Evolutionary conservation across 106 monocot species (phyloP), one percentile per base, ranked within the genome.

Genomic region (Allium cepa): DNA sequence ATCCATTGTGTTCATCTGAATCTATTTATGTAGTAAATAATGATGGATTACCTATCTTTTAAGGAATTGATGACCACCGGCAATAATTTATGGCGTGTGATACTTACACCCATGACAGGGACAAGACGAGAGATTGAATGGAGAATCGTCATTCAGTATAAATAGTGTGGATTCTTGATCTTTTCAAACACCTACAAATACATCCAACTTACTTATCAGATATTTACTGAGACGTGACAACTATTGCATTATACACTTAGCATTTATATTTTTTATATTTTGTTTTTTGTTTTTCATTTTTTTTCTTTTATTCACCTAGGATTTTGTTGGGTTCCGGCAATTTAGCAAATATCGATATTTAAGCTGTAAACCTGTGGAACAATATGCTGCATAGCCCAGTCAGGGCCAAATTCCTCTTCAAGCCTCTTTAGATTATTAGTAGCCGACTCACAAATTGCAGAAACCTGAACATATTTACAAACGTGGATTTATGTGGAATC

Each of bases 381-480:
- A 63, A 85, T 90, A 66, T 90, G 86, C 72, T 87, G 86, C 83
- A 87, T 84, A 51, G 86, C 86, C 90, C 90, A 90, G 9, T 90
- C 86, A 17, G 90, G 86, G 10, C 90, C 83, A 79, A 90, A 90
- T 77, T 90, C 90, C 67, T 90, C 90, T 15, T 86, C 90, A 50
- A 90, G 86, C 17, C 90, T 86, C 69, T 86, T 90, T 72, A 90
- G 79, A 63, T 90, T 90, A 61, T 86, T 90, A 46, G 90, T 86
- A 45, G 86, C 83, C 52, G 90, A 86, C 62, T 90, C 90, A 73
- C 90, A 75, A 63, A 90, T 90, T 16, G n/a, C n/a, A n/a, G n/a
- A n/a, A n/a, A n/a, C n/a, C n/a, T n/a, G n/a, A n/a, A n/a, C n/a
- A n/a, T n/a, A n/a, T 86, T 80, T 51, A 74, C 86, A 53, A 90